Percentiles rank a stretch among this genome's conserved stretches.
These are phyloP conservation scores for Staphylotrichum tortipilum DNA, from an alignment of 495 filamentous ascomycete species.

Conservation along the genomic window DNA sequence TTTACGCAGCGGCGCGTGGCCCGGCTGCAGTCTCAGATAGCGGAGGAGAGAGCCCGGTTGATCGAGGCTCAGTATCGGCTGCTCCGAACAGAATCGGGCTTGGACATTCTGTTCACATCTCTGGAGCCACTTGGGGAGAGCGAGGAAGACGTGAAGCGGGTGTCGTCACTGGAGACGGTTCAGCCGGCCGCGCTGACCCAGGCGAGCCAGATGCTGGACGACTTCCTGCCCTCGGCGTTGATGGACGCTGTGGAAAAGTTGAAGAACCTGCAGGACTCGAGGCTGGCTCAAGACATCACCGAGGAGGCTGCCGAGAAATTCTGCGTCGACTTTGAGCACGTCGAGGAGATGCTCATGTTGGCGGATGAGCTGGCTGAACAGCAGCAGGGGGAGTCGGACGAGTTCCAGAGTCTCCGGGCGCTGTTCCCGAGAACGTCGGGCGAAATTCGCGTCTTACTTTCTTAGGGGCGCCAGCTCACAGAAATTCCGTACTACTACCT, in stretches of 20 bases:
- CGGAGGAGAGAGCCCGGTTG: constrained; percentile 37
- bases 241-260: constrained; percentile 85
- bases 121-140: constrained; percentile 35
- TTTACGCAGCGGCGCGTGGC: constrained; percentile 43
- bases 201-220: constrained; percentile 72
- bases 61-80: constrained; percentile 54
- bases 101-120: constrained; percentile 59
- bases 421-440: constrained; percentile 77
- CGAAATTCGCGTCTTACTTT: constrained; percentile 75
- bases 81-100: constrained; percentile 64
- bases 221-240: constrained; percentile 83
- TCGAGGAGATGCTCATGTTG: constrained; percentile 54
- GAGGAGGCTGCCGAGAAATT: constrained; percentile 80
- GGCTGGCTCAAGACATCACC: constrained; percentile 62
- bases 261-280: constrained; percentile 58
- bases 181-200: constrained; percentile 52
- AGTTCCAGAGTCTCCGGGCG: constrained; percentile 47
- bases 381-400: constrained; percentile 28
- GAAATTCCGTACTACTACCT: too few species aligned
- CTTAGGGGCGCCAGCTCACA: too few species aligned
- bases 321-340: constrained; percentile 81
- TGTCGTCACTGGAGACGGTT: constrained; percentile 42
- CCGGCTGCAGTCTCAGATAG: constrained; percentile 40
- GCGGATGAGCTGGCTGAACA: constrained; percentile 40
- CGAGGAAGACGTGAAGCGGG: constrained; percentile 28